Evolutionary conservation across 1,139 yeast species (phyloP), one percentile per base, ranked within the genome.

Genomic region (Suhomyces atakaporum): DNA sequence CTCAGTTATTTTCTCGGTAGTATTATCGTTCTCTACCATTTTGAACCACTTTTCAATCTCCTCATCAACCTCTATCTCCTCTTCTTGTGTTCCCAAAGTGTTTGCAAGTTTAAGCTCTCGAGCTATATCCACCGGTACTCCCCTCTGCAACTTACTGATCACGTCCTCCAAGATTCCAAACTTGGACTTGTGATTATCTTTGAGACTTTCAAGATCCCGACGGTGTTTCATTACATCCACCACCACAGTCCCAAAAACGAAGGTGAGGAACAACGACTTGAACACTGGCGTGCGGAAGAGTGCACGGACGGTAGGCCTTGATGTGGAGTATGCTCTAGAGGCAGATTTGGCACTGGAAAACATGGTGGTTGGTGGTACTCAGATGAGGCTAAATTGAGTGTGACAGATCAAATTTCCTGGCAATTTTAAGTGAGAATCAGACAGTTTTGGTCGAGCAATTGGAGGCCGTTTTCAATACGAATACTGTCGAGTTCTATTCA

Each of bases 41-140:
- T 56, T 60, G 35, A 69, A 54, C 38, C 70, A 61, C 29, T 57
- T 52, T 38, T 69, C 71, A 38, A 71, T 51, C 42, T 58, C 62
- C 25, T 67, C 63, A 46, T 71, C 77, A 23, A 69, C 49, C 35
- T 69, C 72, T 18, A 69, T 56, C 39, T 69, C 75, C 3, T 62
- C 54, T 7, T 54, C 60, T 38, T 58, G 64, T 37, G 57, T 53
- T 9, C 70, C 59, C 30, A 68, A 53, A 3, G 68, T 54, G 39
- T 64, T 62, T 11, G 73, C 70, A 27, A 71, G 50, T 33, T 52
- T 58, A 38, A 71, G 57, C 38, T 71, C 76, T 30, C 58, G 56
- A 2, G 61, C 54, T 11, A 71, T 51, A 46, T 71, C 73, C 12
- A 71, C 61, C 5, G 47, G 50, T 33, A 66, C 68, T 6, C 65